phyloP scores from a whole-genome alignment of 2,329 filamentous ascomycete genomes.

The Westerdykella sp. region DNA sequence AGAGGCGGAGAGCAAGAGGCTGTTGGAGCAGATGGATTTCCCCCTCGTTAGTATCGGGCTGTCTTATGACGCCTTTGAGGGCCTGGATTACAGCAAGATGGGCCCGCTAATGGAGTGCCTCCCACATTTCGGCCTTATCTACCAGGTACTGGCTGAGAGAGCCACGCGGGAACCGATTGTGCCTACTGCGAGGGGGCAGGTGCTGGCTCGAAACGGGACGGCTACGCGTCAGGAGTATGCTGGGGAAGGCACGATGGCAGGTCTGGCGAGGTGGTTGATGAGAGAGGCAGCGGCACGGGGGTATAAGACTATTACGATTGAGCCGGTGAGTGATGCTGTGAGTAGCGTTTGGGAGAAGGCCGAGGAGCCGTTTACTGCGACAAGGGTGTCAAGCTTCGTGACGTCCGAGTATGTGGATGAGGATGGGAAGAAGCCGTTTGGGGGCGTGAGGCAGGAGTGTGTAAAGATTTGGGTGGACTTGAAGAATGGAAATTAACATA shows the following conservation, averaged over 20 bases:
- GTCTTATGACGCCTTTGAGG: constrained; percentile 27
- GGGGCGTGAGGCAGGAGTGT: constrained; percentile 16
- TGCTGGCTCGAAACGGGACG: constrained; percentile 35
- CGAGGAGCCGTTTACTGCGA: constrained; percentile 19
- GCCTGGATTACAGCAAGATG: constrained; percentile 22
- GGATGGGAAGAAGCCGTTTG: constrained; percentile 20
- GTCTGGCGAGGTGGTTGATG: constrained; percentile 34
- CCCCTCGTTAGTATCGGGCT: constrained; percentile 36
- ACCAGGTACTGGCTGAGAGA: constrained; percentile 12
- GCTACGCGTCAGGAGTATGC: constrained; percentile 33
- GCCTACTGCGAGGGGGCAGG: constrained; percentile 21
- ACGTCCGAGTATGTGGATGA: constrained; percentile 18
- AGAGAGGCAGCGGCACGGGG: constrained; percentile 29
- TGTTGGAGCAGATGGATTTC: constrained; percentile 36
- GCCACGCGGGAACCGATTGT: constrained; percentile 23
- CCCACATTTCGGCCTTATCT: constrained; percentile 21
- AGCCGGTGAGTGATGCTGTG: constrained; percentile 27
- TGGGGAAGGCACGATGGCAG: constrained; percentile 30
- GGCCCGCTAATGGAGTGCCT: constrained; percentile 14
- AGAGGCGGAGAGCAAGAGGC: constrained; percentile 14
- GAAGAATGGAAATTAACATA: constrained; percentile 3
- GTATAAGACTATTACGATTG: constrained; percentile 34
- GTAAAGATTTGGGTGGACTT: constrained; percentile 25
- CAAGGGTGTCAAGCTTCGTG: constrained; percentile 18
- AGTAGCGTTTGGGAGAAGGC: constrained; percentile 25